Conservation (phyloP, 805 yeast genomes). For the Torulaspora gathmanii region DNA sequence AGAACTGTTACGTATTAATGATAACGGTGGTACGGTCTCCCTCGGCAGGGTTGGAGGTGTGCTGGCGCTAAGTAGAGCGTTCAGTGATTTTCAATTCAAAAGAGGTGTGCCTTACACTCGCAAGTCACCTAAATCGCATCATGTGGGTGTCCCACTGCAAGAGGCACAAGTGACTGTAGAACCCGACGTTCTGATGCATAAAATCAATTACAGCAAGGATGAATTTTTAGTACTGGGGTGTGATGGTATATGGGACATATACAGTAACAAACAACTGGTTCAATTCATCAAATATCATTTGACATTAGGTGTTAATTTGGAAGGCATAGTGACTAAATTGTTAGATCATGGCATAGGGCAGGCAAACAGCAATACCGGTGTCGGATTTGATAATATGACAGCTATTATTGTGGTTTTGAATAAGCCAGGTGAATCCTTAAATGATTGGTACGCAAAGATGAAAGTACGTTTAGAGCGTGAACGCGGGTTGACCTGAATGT, state of each 20-base stretch:
- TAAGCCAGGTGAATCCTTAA: constrained; percentile 40
- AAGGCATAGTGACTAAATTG: constrained; percentile 54
- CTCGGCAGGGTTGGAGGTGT: constrained; percentile 94
- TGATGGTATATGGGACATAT: constrained; percentile 81
- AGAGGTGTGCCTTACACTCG: constrained; percentile 34
- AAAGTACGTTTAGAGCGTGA: constrained; percentile 40
- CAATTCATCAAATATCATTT: constrained; percentile 53
- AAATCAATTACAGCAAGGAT: constrained; percentile 41
- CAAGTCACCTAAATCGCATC: constrained; percentile 27
- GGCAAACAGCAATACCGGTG: constrained; percentile 71
- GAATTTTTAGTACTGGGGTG: constrained; percentile 73
- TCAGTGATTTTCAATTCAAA: constrained; percentile 66
- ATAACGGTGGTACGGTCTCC: constrained; percentile 93
- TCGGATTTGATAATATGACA: constrained; percentile 82
- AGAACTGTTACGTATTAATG: constrained; percentile 81
- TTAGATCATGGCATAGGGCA: constrained; percentile 62
- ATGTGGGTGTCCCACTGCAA: constrained; percentile 43
- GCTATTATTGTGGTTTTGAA: constrained; percentile 63
- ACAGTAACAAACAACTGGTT: constrained; percentile 52
- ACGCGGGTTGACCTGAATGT: constrained; percentile 17
- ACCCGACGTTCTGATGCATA: constrained; percentile 66
- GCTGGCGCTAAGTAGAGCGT: constrained; percentile 87
- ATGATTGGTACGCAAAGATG: constrained; percentile 57
- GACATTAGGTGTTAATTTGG: constrained; percentile 51
- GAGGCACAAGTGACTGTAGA: constrained; percentile 77